Evolutionary conservation across 495 filamentous ascomycete species (phyloP), one percentile per base, ranked within the genome.

Genomic region (Penicillium crystallinum): DNA sequence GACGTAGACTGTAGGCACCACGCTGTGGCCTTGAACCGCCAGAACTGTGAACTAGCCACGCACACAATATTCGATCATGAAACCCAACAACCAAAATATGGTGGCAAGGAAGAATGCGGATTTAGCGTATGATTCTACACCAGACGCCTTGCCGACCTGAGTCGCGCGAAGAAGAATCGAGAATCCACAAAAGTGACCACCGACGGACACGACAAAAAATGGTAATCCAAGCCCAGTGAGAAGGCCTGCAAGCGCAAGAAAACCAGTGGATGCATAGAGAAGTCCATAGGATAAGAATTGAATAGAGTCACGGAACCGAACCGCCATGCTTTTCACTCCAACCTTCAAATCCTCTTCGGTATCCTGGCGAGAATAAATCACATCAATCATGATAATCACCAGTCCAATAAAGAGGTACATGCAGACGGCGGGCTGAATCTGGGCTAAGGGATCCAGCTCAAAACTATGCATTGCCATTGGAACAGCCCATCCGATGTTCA

Each of bases 301-400:
- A n/a, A 45, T 45, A 8, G 29, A 33, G 19, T 45, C 58, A 3
- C 56, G 42, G 43, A 71, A 68, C 10, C 57, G 41, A 11, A 78
- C 54, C 2, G 72, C 72, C 63, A 72, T 66, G 25, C 53, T 54
- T 53, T 66, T 67, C 10, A 77, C 63, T 4, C 72, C 71, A 0
- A 59, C 63, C 39, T 71, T 68, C 21, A 64, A 29, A 49, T 79
- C 76, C 35, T 77, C 73, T n/a, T 56, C 56, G 12, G 64, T 38
- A 56, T 78, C 74, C 37, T 72, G 69, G 49, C 64, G 53, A 1
- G 69, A 71, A 49, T 77, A 77, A 11, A 76, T 55, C 2, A 64
- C 71, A 49, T 78, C 74, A 56, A 69, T 74, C 17, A 67, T 65
- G 6, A 73, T 58, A 3, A 68, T 72, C 3, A 52, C 11, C 15